Percentiles rank a stretch among this genome's conserved stretches.
phyloP scores from a whole-genome alignment of 2,329 filamentous ascomycete species.

The Penicillium sp. region DNA sequence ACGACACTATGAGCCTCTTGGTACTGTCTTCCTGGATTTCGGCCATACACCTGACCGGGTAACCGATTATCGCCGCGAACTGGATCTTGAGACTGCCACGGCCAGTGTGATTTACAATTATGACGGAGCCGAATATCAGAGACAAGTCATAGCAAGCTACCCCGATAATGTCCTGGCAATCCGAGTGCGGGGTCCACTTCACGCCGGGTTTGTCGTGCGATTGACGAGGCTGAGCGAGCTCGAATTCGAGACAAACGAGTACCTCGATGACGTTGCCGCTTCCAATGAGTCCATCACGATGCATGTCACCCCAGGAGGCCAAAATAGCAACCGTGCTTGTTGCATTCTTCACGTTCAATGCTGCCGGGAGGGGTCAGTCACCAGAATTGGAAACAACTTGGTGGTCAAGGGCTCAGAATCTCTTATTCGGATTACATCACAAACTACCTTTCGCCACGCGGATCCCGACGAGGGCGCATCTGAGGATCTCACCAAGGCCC shows the following conservation, averaged over 20 bases:
- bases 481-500: constrained; percentile 30
- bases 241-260: constrained; percentile 49
- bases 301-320: constrained; percentile 43
- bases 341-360: constrained; percentile 33
- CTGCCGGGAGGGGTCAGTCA: constrained; percentile 31
- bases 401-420: constrained; percentile 40
- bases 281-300: constrained; percentile 35
- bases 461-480: constrained; percentile 28
- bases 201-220: constrained; percentile 34
- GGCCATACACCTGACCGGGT: constrained; percentile 33
- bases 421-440: constrained; percentile 42
- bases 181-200: constrained; percentile 26
- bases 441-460: constrained; percentile 42
- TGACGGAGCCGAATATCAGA: constrained; percentile 32
- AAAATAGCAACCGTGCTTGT: constrained; percentile 35
- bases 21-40: constrained; percentile 46
- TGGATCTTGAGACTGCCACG: constrained; percentile 43
- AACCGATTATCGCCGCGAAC: constrained; percentile 39
- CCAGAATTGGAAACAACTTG: constrained; percentile 38
- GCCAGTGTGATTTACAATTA: constrained; percentile 42
- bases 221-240: constrained; percentile 42
- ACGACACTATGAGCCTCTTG: constrained; percentile 52
- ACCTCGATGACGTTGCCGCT: constrained; percentile 40
- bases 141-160: constrained; percentile 47
- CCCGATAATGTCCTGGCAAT: constrained; percentile 45